A percentile compares a stretch with the other conserved stretches of the same genome.
phyloP scores from a whole-genome alignment of 2,329 filamentous ascomycete species.

The Thermoascus crustaceus region DNA sequence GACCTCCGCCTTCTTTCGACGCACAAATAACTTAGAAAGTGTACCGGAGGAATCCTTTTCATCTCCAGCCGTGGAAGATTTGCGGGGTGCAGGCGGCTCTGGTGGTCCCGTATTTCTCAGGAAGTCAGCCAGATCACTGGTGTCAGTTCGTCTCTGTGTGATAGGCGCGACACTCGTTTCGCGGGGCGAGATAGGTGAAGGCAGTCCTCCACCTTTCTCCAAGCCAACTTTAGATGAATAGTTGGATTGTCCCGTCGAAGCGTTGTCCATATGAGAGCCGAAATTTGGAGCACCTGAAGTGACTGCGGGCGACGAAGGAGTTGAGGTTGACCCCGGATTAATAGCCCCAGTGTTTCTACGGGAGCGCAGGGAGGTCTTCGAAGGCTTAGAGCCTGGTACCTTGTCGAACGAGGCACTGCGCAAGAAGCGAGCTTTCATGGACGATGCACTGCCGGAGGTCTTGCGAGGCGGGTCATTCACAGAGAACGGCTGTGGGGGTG shows the following conservation, averaged over 20 bases:
- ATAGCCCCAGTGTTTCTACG: constrained; percentile 6
- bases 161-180: constrained; percentile 15
- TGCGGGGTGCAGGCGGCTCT: constrained; percentile 21
- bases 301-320: constrained; percentile 3
- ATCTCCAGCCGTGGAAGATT: constrained; percentile 9
- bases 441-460: constrained; percentile 12
- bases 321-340: not conserved
- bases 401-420: constrained; percentile 24
- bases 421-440: constrained; percentile 29
- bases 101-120: constrained; percentile 61
- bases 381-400: constrained; percentile 22
- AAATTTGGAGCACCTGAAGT: constrained; percentile 7
- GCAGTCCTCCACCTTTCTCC: constrained; percentile 26
- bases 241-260: constrained; percentile 22
- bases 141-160: constrained; percentile 34
- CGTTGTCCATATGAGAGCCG: constrained; percentile 24
- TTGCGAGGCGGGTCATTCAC: constrained; percentile 13
- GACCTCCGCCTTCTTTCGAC: constrained; percentile 18
- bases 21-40: constrained; percentile 18
- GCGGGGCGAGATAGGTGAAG: constrained; percentile 12
- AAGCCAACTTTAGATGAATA: constrained; percentile 32
- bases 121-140: constrained; percentile 65
- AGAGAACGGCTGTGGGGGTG: constrained; percentile 23
- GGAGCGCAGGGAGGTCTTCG: constrained; percentile 24
- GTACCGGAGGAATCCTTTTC: constrained; percentile 10